phyloP scores from a whole-genome alignment of 2,329 filamentous ascomycete species.

The Monilinia fructigena region DNA sequence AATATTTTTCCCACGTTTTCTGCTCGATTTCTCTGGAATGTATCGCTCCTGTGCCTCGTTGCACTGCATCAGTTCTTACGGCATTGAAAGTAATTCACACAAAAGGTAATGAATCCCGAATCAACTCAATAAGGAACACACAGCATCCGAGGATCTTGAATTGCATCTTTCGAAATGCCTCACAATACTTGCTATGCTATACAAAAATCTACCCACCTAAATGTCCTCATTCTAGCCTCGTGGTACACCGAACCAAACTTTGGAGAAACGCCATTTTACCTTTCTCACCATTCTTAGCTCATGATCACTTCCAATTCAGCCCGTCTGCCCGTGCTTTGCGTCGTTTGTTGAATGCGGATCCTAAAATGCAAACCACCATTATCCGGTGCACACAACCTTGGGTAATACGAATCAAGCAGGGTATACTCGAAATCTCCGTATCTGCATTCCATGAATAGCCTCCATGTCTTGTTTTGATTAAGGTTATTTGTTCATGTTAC shows the following conservation, averaged over 20 bases:
- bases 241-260: conserved; percentile 18
- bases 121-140: background rate
- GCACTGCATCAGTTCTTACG: conserved; percentile 12
- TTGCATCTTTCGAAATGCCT: conserved; percentile 9
- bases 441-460: background rate
- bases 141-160: conserved; percentile 3
- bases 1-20: conserved; percentile 18
- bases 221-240: conserved; percentile 4
- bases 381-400: background rate
- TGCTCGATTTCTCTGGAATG: conserved; percentile 12
- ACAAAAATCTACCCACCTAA: too few relatives aligned
- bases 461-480: background rate
- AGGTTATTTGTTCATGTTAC: background rate
- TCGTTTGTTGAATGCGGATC: background rate
- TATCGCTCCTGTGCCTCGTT: background rate
- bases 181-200: conserved; percentile 4
- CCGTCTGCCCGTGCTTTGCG: background rate
- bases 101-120: background rate
- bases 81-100: background rate
- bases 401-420: background rate
- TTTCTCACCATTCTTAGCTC: background rate
- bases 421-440: background rate
- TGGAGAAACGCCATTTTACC: background rate
- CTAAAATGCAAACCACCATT: background rate
- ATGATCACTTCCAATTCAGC: background rate